Percentiles rank a stretch among this genome's conserved stretches.
phyloP scores from a whole-genome alignment of 2,329 filamentous ascomycete species.

The Davidsoniella eucalypti region DNA sequence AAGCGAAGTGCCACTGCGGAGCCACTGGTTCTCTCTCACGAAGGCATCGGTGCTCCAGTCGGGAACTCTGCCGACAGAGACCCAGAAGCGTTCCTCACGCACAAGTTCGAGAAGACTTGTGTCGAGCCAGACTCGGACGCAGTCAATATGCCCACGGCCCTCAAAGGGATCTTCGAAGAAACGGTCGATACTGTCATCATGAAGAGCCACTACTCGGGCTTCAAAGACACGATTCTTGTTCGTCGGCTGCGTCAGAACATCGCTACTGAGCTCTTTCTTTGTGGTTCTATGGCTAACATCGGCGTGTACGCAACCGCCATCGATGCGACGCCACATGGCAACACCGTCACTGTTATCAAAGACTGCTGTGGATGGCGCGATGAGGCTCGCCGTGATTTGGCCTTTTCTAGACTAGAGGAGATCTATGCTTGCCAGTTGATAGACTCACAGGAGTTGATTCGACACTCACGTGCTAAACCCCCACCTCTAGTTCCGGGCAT shows the following conservation, averaged over 20 bases:
- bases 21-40: slow-evolving; percentile 5
- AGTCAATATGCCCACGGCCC: slow-evolving; percentile 26
- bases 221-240: slow-evolving; percentile 57
- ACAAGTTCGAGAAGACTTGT: slow-evolving; percentile 23
- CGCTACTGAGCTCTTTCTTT: slow-evolving; percentile 78
- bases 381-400: slow-evolving; percentile 49
- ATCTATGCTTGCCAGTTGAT: slow-evolving; percentile 57
- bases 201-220: slow-evolving; percentile 81
- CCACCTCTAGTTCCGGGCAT: background rate
- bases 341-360: slow-evolving; percentile 71
- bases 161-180: slow-evolving; percentile 29
- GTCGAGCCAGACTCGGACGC: slow-evolving; percentile 30
- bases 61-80: slow-evolving; percentile 13
- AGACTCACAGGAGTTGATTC: slow-evolving; percentile 40
- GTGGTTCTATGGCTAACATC: slow-evolving; percentile 71
- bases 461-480: slow-evolving; percentile 13
- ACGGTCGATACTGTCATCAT: slow-evolving; percentile 34
- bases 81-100: slow-evolving; percentile 31
- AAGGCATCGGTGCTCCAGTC: slow-evolving; percentile 18
- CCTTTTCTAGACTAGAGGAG: slow-evolving; percentile 54
- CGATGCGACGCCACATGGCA: slow-evolving; percentile 75
- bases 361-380: slow-evolving; percentile 76
- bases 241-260: slow-evolving; percentile 67
- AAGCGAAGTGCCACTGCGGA: slow-evolving; percentile 24
- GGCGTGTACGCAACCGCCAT: slow-evolving; percentile 83